A percentile compares a stretch with the other conserved stretches of the same genome.
phyloP scores from a whole-genome alignment of 805 yeast genomes.

The Yamadazyma kitorensis region DNA sequence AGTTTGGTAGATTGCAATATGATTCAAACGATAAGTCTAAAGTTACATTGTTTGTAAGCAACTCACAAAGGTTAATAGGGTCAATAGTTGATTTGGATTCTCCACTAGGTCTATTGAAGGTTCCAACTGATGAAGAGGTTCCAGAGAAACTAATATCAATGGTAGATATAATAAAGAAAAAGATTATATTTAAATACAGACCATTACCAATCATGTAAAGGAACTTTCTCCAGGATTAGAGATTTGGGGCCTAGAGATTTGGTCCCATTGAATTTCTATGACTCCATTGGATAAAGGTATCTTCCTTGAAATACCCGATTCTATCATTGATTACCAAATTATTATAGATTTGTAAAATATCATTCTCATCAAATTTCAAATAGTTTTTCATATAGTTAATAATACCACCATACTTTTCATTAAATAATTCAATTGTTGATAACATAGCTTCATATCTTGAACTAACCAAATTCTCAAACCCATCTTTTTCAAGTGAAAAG shows the following conservation, averaged over 20 bases:
- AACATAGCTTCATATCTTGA: slow-evolving; percentile 71
- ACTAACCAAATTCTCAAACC: slow-evolving; percentile 58
- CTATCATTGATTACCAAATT: slow-evolving; percentile 23
- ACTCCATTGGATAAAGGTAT: slow-evolving; percentile 9
- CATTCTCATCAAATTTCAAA: slow-evolving; percentile 47
- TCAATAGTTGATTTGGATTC: slow-evolving; percentile 53
- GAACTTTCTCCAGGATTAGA: no score
- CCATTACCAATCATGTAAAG: slow-evolving; percentile 80
- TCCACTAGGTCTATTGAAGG: slow-evolving; percentile 58
- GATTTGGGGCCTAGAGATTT: slow-evolving; percentile 1
- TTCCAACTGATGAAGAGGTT: slow-evolving; percentile 12
- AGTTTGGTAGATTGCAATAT: slow-evolving; percentile 48
- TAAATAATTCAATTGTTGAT: slow-evolving; percentile 53
- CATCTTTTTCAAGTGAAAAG: slow-evolving; percentile 47
- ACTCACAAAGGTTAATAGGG: slow-evolving; percentile 69
- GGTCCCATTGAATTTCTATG: slow-evolving; percentile 10
- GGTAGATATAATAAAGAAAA: slow-evolving; percentile 57
- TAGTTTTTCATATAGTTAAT: slow-evolving; percentile 42
- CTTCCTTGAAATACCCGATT: slow-evolving; percentile 6
- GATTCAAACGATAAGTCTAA: slow-evolving; percentile 36
- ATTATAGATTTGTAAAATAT: slow-evolving; percentile 25
- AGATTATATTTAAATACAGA: slow-evolving; percentile 60
- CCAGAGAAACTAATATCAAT: slow-evolving; percentile 40
- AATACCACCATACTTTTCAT: slow-evolving; percentile 53
- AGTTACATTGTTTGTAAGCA: slow-evolving; percentile 63